phyloP scores from a whole-genome alignment of 768 basidiomycete species.

The Naganishia vaughanmartiniae region DNA sequence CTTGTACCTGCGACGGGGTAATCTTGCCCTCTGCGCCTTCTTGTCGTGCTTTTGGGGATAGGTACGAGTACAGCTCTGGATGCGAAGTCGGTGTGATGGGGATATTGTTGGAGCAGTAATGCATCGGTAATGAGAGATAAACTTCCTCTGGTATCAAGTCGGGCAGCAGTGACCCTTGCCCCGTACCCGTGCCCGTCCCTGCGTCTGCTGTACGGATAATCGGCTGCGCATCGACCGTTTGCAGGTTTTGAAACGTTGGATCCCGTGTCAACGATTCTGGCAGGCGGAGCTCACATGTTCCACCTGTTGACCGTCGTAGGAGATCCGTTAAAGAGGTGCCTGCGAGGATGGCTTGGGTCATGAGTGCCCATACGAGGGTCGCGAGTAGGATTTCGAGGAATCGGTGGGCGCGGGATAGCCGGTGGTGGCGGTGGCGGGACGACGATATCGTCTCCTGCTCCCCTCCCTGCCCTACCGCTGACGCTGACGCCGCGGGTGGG shows the following conservation, averaged over 20 bases:
- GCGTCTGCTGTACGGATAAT: constrained; percentile 24
- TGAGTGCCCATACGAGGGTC: constrained; percentile 24
- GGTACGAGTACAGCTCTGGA: constrained; percentile 60
- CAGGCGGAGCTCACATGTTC: constrained; percentile 52
- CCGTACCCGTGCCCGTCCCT: background rate
- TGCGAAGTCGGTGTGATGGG: constrained; percentile 63
- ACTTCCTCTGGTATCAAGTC: constrained; percentile 18
- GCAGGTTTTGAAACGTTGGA: constrained; percentile 59
- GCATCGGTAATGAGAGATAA: constrained; percentile 22
- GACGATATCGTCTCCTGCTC: constrained; percentile 10
- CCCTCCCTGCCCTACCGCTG: background rate
- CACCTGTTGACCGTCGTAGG: constrained; percentile 21
- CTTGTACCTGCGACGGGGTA: constrained; percentile 20
- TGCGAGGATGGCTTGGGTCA: constrained; percentile 24
- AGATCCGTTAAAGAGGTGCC: constrained; percentile 20
- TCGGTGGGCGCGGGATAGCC: constrained; percentile 54
- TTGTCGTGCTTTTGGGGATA: constrained; percentile 55
- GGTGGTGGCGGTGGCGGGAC: background rate
- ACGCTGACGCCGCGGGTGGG: background rate
- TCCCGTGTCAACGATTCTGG: background rate
- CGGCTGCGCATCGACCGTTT: constrained; percentile 43
- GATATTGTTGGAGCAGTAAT: constrained; percentile 57
- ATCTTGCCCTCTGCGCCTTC: constrained; percentile 38
- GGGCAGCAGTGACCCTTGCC: background rate
- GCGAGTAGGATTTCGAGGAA: constrained; percentile 52